Base-by-base conservation (phyloP, 352 stramenopile genomes). In the Pythium scleroteichum region DNA sequence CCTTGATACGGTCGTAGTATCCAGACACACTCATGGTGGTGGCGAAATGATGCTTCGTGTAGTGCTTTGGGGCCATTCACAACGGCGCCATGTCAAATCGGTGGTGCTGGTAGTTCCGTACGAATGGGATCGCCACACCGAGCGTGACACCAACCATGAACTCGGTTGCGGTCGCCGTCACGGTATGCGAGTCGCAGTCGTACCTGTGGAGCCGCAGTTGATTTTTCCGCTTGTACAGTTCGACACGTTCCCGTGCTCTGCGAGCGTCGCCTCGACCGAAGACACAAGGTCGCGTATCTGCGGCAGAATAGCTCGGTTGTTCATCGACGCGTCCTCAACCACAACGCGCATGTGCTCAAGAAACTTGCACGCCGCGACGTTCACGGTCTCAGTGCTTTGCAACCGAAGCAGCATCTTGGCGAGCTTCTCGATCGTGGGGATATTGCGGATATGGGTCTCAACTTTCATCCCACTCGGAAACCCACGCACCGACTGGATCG, bases 1-100 rank as follows among this genome's bases (percentile, higher is more conserved):
- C 16, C 38, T 53, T 53, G 19, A 53, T 20, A 9, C 46, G 46
- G 46, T 53, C 26, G 16, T 53, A 53, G 23, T 53, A 53, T 24
- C 46, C 46, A 14, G 19, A 26, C 5, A 53, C 26, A 14, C 12
- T n/a, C 2, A 9, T 3, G 23, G 46, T 53, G 1, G 33, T n/a
- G 5, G 14, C 14, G 27, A 53, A 53, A 6, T 53, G 20, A 1
- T 24, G 1, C 12, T 22, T 17, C 26, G 17, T 16, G n/a, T 40
- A 53, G 13, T 53, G 46, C 2, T 7, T 17, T 3, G 46, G 46
- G 23, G 16, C 17, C 0, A 13, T 41, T 24, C 46, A 53, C 46
- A 40, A 22, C 4, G 46, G 14, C 14, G 46, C 46, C 6, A 13
- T 4, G 4, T 40, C 17, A 20, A 53, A 53, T 14, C n/a, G 26